phyloP scores from a whole-genome alignment of 768 basidiomycete genomes.

The Tylopilus balloui region DNA sequence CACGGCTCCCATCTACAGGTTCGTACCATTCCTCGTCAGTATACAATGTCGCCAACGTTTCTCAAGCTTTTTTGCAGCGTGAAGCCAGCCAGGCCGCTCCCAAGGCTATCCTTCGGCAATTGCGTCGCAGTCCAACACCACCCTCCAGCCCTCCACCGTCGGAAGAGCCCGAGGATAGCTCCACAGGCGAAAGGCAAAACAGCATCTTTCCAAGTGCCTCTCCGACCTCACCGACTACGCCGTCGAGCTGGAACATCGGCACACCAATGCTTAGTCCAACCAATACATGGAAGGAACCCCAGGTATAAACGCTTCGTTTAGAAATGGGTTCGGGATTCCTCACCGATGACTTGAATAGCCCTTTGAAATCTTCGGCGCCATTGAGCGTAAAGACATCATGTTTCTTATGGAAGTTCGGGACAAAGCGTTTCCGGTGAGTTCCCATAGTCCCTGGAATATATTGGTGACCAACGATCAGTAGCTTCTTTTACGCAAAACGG shows the following conservation, averaged over 20 bases:
- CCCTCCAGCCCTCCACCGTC: conserved; percentile 22
- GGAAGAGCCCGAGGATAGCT: conserved; percentile 17
- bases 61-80: conserved; percentile 62
- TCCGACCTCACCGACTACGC: conserved; percentile 19
- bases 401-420: conserved; percentile 83
- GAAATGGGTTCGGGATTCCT: not conserved
- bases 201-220: conserved; percentile 20
- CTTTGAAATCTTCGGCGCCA: conserved; percentile 73
- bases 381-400: conserved; percentile 79
- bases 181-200: conserved; percentile 8
- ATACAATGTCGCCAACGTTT: conserved; percentile 20
- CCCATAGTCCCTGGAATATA: not conserved
- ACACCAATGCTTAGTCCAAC: conserved; percentile 11
- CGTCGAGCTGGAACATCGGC: conserved; percentile 13
- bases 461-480: conserved; percentile 23
- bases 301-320: conserved; percentile 34
- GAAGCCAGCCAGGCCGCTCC: conserved; percentile 63
- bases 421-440: conserved; percentile 68
- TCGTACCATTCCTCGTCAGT: conserved; percentile 21
- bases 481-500: conserved; percentile 80
- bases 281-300: conserved; percentile 48
- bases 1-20: conserved; percentile 66
- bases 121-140: conserved; percentile 44
- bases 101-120: conserved; percentile 50
- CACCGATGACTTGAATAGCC: conserved; percentile 32